Percentiles rank a stretch among this genome's conserved stretches.
phyloP scores from a whole-genome alignment of 495 filamentous ascomycete genomes.

The Neurospora intermedia region DNA sequence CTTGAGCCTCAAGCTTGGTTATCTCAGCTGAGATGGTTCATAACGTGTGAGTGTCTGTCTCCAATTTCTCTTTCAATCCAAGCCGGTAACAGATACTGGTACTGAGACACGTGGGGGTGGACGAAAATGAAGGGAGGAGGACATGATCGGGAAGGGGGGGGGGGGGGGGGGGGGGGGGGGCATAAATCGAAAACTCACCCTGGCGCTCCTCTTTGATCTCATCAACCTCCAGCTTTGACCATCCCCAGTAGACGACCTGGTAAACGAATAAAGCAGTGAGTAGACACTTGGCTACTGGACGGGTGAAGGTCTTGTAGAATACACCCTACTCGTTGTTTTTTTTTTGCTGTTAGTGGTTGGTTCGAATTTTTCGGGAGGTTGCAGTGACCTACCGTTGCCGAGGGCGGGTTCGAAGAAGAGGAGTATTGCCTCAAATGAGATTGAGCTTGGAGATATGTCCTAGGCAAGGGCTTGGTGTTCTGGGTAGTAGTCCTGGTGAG shows the following conservation, averaged over 20 bases:
- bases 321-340: constrained; percentile 38
- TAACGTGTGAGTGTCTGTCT: not conserved
- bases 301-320: constrained; percentile 70
- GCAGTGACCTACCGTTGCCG: constrained; percentile 5
- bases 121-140: not conserved
- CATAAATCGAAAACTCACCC: constrained; percentile 17
- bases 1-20: constrained; percentile 13
- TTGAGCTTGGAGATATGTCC: not conserved
- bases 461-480: not conserved
- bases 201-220: constrained; percentile 55
- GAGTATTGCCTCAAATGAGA: constrained; percentile 7
- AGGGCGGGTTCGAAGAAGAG: constrained; percentile 1
- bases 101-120: not conserved
- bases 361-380: not conserved
- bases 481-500: not conserved
- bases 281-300: constrained; percentile 76
- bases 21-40: constrained; percentile 9
- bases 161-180: too few species aligned
- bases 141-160: not conserved
- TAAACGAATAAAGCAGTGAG: constrained; percentile 81
- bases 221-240: constrained; percentile 76
- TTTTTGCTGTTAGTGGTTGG: not conserved
- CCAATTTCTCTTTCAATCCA: not conserved
- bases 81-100: not conserved
- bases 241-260: constrained; percentile 73